Percentiles rank a stretch among this genome's conserved stretches.
phyloP scores from a whole-genome alignment of 1,284 basidiomycete genomes.

The Austroboletus novae-zelandiae region DNA sequence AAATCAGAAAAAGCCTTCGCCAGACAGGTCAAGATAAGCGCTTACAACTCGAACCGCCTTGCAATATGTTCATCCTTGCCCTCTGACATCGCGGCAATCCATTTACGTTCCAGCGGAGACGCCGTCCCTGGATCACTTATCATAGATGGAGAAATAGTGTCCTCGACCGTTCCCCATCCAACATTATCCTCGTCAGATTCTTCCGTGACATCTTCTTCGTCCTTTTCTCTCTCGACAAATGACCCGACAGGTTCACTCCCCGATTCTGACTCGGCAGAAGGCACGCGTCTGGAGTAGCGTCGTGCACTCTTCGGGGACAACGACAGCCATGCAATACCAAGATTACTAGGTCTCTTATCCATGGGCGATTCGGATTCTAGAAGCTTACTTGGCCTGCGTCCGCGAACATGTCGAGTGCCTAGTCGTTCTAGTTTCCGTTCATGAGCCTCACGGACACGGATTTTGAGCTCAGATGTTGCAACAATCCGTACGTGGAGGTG shows the following conservation, averaged over 20 bases:
- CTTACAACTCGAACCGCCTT: conserved; percentile 67
- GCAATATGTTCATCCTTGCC: conserved; percentile 66
- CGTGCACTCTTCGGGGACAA: conserved; percentile 52
- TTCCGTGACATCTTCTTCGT: conserved; percentile 35
- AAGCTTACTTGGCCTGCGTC: conserved; percentile 22
- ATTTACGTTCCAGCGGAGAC: conserved; percentile 69
- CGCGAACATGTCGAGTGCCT: conserved; percentile 22
- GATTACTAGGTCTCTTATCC: conserved; percentile 22
- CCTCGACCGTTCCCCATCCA: conserved; percentile 52
- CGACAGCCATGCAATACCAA: conserved; percentile 40
- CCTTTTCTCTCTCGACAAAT: conserved; percentile 24
- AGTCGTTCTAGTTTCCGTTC: conserved; percentile 43
- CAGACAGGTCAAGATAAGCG: conserved; percentile 9
- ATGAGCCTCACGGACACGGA: conserved; percentile 49
- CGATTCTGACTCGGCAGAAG: conserved; percentile 43
- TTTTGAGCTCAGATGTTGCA: conserved; percentile 76
- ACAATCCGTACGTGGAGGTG: conserved; percentile 86
- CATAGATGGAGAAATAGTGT: conserved; percentile 59
- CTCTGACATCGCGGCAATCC: conserved; percentile 82
- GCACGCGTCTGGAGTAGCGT: conserved; percentile 40
- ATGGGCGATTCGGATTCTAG: conserved; percentile 22
- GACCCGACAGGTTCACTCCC: conserved; percentile 38
- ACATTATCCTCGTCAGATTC: conserved; percentile 38
- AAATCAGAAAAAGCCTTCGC: neutral
- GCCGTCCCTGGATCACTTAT: conserved; percentile 83